Base-by-base conservation (phyloP, 352 stramenopile species). In the Globisporangium nagaii region DNA sequence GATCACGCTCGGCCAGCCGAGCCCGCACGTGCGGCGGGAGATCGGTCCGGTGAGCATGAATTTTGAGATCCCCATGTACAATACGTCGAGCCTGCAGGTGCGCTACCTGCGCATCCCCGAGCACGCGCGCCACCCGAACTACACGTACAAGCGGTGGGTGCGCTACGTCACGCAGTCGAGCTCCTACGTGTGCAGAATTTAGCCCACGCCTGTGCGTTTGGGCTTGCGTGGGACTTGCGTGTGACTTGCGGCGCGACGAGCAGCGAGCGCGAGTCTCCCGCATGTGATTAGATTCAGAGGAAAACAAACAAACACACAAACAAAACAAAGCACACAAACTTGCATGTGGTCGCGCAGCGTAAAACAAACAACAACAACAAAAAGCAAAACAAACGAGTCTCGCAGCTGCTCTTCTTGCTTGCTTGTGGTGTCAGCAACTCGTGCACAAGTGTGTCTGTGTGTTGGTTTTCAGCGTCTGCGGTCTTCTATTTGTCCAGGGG, bases 61-160 rank as follows among this genome's bases (percentile, higher is more conserved):
- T 70, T 99, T 99, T 88, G 96, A 99, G 73, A 98, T 99, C 57
- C 97, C 97, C 49, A 99, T 99, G 96, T 99, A 98, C 80, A 99
- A 98, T 86, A 98, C 98, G 36, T 98, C 93, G 49, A 97, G 95
- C 71, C 77, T 99, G 45, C 93, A 99, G 67, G 95, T 99, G 63
- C 86, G 95, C 50, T 99, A 99, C 74, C 70, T 99, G 60, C 88
- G 95, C 64, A 99, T 99, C 68, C 93, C 94, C 2, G 96, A 99
- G 60, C 87, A 97, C 65, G 94, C 79, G 50, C 80, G 80, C 51
- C 79, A 98, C 70, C 96, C 95, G 48, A 97, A 96, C 65, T 99
- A 99, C 79, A 97, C 96, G 62, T 97, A 98, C 53, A 98, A 98
- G 78, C 86, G 96, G 71, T 99, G 97, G 96, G 96, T 99, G 46